A percentile compares a stretch with the other conserved stretches of the same genome.
phyloP scores from a whole-genome alignment of 169 alveolate species.

The Cryptosporidium muris region DNA sequence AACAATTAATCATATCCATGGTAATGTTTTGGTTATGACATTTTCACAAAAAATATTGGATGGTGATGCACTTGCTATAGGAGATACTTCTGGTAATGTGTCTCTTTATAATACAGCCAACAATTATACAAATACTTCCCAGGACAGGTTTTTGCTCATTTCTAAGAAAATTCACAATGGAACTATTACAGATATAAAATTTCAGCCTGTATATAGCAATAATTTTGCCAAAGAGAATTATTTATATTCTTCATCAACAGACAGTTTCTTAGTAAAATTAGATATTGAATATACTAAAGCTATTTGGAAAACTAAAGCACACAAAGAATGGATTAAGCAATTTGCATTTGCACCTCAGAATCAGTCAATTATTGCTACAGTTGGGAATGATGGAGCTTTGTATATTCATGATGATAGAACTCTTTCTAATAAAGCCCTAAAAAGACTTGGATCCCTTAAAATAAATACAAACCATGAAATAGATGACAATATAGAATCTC shows the following conservation, averaged over 20 bases:
- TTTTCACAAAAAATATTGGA: conserved; percentile 34
- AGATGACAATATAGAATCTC: neutral
- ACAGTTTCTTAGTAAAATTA: conserved; percentile 44
- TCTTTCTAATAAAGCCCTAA: neutral
- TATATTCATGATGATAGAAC: conserved; percentile 34
- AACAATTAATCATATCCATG: too few relatives aligned
- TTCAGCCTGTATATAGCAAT: conserved; percentile 10
- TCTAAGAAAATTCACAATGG: conserved; percentile 30
- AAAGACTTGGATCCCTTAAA: neutral
- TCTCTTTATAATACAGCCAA: conserved; percentile 25
- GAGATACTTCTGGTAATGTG: conserved; percentile 37
- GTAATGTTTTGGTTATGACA: neutral
- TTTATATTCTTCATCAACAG: conserved; percentile 51
- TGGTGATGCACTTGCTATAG: conserved; percentile 43
- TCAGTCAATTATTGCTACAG: conserved; percentile 47
- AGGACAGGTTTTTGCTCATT: neutral
- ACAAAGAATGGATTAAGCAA: conserved; percentile 60
- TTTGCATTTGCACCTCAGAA: conserved; percentile 31
- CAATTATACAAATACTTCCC: neutral
- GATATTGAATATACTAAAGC: conserved; percentile 42
- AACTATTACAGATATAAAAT: conserved; percentile 48
- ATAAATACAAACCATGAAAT: neutral
- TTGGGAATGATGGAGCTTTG: conserved; percentile 59
- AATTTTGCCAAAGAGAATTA: conserved; percentile 18
- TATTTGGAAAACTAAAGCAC: conserved; percentile 50